phyloP scores from a whole-genome alignment of 169 alveolate genomes.

The Plasmodium malariae region DNA sequence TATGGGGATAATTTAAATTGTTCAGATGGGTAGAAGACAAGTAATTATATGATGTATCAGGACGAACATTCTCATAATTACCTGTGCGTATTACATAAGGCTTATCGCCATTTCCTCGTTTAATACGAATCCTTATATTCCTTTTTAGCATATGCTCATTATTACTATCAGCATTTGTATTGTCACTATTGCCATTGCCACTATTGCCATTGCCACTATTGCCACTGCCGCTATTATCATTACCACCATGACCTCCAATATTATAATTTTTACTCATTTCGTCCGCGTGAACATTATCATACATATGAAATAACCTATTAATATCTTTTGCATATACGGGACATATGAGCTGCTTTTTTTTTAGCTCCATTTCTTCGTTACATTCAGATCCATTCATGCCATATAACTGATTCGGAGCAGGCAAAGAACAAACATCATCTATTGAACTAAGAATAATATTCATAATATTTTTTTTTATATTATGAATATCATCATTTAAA shows the following conservation, averaged over 20 bases:
- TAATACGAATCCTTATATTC: too few species aligned
- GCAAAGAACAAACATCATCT: constrained; percentile 39
- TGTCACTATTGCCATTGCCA: background rate
- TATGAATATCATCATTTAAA: constrained; percentile 61
- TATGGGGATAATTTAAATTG: background rate
- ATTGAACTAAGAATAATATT: constrained; percentile 41
- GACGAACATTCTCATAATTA: background rate
- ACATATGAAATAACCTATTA: constrained; percentile 34
- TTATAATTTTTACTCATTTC: background rate
- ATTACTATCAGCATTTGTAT: background rate
- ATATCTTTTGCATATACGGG: constrained; percentile 41
- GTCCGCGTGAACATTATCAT: constrained; percentile 31
- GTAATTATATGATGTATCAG: background rate
- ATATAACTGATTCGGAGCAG: constrained; percentile 36
- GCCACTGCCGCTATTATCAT: background rate
- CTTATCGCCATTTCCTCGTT: too few species aligned
- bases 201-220: background rate
- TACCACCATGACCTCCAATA: background rate
- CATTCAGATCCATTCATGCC: background rate
- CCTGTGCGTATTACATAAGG: too few species aligned
- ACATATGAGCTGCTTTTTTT: constrained; percentile 26
- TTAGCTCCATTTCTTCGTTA: background rate
- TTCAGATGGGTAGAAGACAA: background rate
- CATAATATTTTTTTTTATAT: constrained; percentile 48
- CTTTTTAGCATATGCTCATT: too few species aligned